Conservation (phyloP, 2,329 filamentous ascomycete species). For the Canariomyces notabilis region DNA sequence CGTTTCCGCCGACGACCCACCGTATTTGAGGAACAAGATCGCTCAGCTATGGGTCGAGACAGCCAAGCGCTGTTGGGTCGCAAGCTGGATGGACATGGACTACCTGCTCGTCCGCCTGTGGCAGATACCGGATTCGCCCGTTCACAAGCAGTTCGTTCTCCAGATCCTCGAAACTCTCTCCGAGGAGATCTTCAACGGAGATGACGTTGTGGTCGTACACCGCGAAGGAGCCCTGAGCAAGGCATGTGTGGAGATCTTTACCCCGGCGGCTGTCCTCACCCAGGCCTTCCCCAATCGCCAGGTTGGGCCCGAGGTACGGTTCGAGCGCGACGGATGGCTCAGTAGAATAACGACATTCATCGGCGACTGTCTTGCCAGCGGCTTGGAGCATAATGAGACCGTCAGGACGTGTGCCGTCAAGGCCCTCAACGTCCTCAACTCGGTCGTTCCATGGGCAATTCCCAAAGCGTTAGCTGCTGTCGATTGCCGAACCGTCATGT, state of each 20-base stretch:
- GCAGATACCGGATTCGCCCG: conserved; percentile 59
- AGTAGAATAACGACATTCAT: conserved; percentile 70
- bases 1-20: conserved; percentile 66
- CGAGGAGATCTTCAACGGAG: conserved; percentile 88
- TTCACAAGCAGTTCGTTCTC: conserved; percentile 79
- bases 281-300: conserved; percentile 74
- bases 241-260: conserved; percentile 90
- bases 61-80: conserved; percentile 88
- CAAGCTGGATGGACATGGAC: conserved; percentile 95
- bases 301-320: conserved; percentile 62
- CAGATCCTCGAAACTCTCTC: conserved; percentile 86
- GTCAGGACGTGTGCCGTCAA: conserved; percentile 69
- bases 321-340: conserved; percentile 82
- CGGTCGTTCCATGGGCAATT: conserved; percentile 81
- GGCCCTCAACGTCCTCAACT: conserved; percentile 69
- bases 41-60: conserved; percentile 93
- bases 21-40: conserved; percentile 87
- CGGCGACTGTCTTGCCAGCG: conserved; percentile 63
- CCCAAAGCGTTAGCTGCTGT: conserved; percentile 73
- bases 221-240: conserved; percentile 80
- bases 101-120: conserved; percentile 74
- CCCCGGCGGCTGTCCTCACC: conserved; percentile 66
- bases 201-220: conserved; percentile 79
- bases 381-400: conserved; percentile 59
- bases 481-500: conserved; percentile 64